A percentile compares a stretch with the other conserved stretches of the same genome.
These are phyloP conservation scores for Fagus sylvatica DNA, from an alignment of 306 rosid species.

Conservation along the genomic window DNA sequence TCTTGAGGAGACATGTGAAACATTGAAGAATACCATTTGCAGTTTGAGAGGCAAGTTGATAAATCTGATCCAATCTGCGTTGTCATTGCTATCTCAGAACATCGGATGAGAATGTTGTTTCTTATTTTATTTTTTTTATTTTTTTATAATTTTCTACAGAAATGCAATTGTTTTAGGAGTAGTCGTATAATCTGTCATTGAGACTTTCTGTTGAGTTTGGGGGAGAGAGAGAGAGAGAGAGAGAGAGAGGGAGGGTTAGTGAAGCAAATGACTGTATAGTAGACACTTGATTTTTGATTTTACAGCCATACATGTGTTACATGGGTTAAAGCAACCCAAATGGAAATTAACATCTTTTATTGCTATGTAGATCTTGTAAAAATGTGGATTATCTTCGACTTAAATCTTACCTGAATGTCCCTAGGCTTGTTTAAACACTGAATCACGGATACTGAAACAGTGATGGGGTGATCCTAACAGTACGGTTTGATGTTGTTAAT, in stretches of 20 bases:
- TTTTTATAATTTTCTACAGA: background rate
- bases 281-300: background rate
- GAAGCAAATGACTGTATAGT: background rate
- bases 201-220: background rate
- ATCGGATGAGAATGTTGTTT: slow-evolving; percentile 14
- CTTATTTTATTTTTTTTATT: background rate
- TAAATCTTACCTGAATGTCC: no score
- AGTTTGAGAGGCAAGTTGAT: slow-evolving; percentile 54
- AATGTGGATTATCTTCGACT: no score
- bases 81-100: slow-evolving; percentile 34
- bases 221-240: background rate
- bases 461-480: background rate
- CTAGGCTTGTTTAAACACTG: no score
- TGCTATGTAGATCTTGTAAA: background rate
- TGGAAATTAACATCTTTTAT: background rate
- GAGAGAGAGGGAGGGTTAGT: background rate
- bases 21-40: slow-evolving; percentile 54
- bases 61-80: slow-evolving; percentile 49
- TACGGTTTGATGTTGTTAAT: background rate
- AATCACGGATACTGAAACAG: no score
- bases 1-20: slow-evolving; percentile 41
- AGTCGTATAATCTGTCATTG: background rate
- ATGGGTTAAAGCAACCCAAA: background rate
- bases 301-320: background rate
- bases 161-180: background rate